Base-by-base conservation (phyloP, 805 yeast genomes). In the Schizosaccharomyces lindneri region DNA sequence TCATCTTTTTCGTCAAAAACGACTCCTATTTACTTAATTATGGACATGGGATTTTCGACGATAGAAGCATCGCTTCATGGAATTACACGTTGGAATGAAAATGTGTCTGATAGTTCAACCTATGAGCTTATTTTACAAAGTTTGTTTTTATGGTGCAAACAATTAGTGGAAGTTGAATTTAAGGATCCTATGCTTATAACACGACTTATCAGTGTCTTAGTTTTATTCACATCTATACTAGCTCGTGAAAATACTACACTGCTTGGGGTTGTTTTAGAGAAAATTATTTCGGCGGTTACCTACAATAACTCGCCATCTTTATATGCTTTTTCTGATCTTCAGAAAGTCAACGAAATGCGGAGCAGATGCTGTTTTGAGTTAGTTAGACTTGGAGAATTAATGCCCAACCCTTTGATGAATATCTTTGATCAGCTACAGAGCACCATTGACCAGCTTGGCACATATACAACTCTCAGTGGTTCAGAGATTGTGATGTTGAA, bases 401-500 rank as follows among this genome's bases (percentile, higher is more conserved):
- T 93, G 85, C 97, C 98, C 0, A 95, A 85, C 66, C 80, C 95
- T 0, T 75, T 93, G 65, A 85, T 83, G 70, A 81, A 79, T 65
- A 88, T 90, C 13, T 83, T 86, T 65, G 79, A 79, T 48, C 95
- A 90, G 66, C 73, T 93, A 62, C 97, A 94, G 70, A 76, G 75
- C 59, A 97, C 85, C 0, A 83, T 94, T 55, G 80, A 85, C 2
- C 78, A 78, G 57, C 81, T 93, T 43, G 72, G 89, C 64, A 77
- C 80, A 2, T 75, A 83, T 1, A 77, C 79, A 63, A 85, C 86
- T 66, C 79, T 94, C 7, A 83, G 87, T 46, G 88, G 83, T 62
- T 95, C 93, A 68, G 99, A 93, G 71, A 82, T 85, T 59, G 96
- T 93, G 19, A 89, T 96, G 0, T 89, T 93, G 74, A 86, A 87